These are phyloP conservation scores for Termitomyces sp. DNA, from an alignment of 768 basidiomycete species.

Conservation along the genomic window DNA sequence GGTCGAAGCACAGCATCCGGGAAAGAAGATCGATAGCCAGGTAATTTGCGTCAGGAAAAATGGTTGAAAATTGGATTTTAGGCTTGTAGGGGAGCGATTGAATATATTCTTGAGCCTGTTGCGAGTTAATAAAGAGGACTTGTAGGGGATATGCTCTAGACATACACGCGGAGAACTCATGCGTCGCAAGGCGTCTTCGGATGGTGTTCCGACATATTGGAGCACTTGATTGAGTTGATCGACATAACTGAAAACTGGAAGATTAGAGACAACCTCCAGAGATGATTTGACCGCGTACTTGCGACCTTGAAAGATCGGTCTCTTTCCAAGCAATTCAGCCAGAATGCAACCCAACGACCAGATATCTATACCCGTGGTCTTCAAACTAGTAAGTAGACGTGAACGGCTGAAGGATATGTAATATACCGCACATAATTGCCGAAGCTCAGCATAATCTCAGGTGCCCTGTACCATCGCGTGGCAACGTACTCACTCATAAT, in stretches of 20 bases:
- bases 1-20: conserved; percentile 93
- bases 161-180: conserved; percentile 90
- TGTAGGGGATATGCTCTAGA: conserved; percentile 5
- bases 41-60: conserved; percentile 95
- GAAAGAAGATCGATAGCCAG: conserved; percentile 89
- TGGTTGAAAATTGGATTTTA: conserved; percentile 81
- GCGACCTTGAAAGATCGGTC: conserved; percentile 94
- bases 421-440: conserved; percentile 77
- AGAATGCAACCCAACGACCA: conserved; percentile 97
- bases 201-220: conserved; percentile 94
- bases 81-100: conserved; percentile 97
- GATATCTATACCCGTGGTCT: conserved; percentile 92
- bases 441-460: conserved; percentile 98
- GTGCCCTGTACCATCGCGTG: conserved; percentile 98
- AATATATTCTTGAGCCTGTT: conserved; percentile 94
- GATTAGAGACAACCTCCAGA: conserved; percentile 5
- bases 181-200: conserved; percentile 91
- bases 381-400: conserved; percentile 10
- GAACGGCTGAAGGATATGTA: neutral
- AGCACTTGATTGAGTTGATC: conserved; percentile 98
- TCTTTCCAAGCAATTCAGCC: conserved; percentile 87
- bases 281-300: conserved; percentile 53
- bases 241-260: conserved; percentile 61
- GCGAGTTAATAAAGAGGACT: neutral
- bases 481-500: conserved; percentile 97